These are phyloP conservation scores for Hypsizygus ulmarius DNA, from an alignment of 1,284 basidiomycete genomes.

Conservation along the genomic window DNA sequence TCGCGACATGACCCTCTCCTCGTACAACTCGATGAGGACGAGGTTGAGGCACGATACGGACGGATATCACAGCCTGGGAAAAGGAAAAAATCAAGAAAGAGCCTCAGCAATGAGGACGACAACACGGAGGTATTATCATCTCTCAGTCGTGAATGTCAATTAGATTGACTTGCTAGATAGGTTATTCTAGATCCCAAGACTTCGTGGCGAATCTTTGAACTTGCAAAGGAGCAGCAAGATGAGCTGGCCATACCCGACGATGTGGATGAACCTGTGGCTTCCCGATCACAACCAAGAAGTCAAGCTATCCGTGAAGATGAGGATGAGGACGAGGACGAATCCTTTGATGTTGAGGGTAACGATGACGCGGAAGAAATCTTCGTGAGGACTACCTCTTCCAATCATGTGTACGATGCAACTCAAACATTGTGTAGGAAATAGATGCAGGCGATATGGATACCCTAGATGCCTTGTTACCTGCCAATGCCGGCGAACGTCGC, in stretches of 20 bases:
- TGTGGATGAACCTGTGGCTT: conserved; percentile 41
- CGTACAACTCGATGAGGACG: conserved; percentile 77
- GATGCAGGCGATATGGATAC: conserved; percentile 85
- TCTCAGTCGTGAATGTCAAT: conserved; percentile 11
- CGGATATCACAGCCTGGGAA: conserved; percentile 72
- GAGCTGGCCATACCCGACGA: conserved; percentile 69
- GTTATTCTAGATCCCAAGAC: conserved; percentile 81
- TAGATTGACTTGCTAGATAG: conserved; percentile 37
- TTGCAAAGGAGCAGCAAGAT: conserved; percentile 92
- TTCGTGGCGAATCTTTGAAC: conserved; percentile 87
- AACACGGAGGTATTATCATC: conserved; percentile 48
- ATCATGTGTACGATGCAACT: conserved; percentile 6
- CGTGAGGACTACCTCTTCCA: conserved; percentile 37
- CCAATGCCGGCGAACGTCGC: conserved; percentile 69
- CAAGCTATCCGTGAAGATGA: conserved; percentile 36
- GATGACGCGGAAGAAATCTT: conserved; percentile 56
- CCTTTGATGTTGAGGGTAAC: conserved; percentile 41
- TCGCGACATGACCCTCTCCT: conserved; percentile 83
- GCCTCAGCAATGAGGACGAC: conserved; percentile 43
- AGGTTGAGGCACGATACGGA: conserved; percentile 73
- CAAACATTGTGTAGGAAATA: conserved; percentile 64
- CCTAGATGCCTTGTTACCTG: conserved; percentile 76
- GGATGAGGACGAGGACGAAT: conserved; percentile 50
- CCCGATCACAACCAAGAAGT: conserved; percentile 31
- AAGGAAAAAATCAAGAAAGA: conserved; percentile 57